Evolutionary conservation across 2,329 filamentous ascomycete genomes (phyloP).

Genomic region (Nigrograna mackinnonii): DNA sequence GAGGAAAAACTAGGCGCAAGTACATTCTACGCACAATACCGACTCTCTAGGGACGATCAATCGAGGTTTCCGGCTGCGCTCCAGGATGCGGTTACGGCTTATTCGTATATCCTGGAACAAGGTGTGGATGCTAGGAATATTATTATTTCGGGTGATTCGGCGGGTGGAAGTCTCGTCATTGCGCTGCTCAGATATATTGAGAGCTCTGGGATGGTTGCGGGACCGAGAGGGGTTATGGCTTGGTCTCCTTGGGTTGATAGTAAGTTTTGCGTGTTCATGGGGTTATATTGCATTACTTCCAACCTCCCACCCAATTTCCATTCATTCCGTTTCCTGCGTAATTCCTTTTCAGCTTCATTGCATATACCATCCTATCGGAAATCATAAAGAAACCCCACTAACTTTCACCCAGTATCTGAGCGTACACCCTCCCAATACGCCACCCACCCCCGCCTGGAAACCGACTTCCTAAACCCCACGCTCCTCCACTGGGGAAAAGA

Average conservation of each 20-base stretch:
- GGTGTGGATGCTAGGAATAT: constrained; percentile 39
- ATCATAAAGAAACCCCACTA: no score
- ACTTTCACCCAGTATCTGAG: no score
- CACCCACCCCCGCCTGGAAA: constrained; percentile 14
- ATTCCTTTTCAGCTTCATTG: no score
- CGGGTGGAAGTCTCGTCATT: constrained; percentile 47
- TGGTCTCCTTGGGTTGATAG: constrained; percentile 42
- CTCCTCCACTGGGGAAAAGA: constrained; percentile 44
- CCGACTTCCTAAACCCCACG: constrained; percentile 39
- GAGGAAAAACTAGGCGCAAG: constrained; percentile 31
- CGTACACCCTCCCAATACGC: neutral
- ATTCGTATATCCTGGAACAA: constrained; percentile 41
- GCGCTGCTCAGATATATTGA: constrained; percentile 48
- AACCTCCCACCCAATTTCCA: no score
- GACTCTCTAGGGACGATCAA: constrained; percentile 40
- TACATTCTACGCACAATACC: constrained; percentile 45
- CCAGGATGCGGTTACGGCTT: constrained; percentile 48
- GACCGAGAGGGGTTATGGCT: constrained; percentile 36
- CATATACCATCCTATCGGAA: no score
- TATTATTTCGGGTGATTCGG: constrained; percentile 48
- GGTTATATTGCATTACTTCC: no score
- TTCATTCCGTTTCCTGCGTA: no score
- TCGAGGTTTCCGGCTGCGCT: constrained; percentile 48
- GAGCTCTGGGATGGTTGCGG: constrained; percentile 22
- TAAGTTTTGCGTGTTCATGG: neutral